phyloP scores from a whole-genome alignment of 306 rosid species.

The Vigna hirtella region DNA sequence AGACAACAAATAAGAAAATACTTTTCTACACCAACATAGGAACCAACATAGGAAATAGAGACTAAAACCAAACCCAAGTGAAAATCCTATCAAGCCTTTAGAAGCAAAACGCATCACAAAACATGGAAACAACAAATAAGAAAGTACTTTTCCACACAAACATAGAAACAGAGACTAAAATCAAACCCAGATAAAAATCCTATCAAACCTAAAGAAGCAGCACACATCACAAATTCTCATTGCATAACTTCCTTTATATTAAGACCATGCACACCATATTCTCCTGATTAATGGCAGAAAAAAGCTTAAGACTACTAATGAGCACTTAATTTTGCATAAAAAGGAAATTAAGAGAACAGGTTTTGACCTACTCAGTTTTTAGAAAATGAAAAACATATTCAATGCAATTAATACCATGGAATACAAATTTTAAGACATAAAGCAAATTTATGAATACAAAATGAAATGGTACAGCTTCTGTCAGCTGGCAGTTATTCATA shows the following conservation, averaged over 20 bases:
- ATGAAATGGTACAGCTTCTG: constrained; percentile 11
- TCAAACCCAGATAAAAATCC: background rate
- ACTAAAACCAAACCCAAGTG: background rate
- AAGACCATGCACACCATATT: background rate
- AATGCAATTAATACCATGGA: constrained; percentile 11
- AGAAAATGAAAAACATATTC: constrained; percentile 26
- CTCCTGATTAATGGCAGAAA: constrained; percentile 36
- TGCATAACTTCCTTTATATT: constrained; percentile 5
- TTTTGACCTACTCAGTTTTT: background rate
- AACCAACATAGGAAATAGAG: constrained; percentile 1
- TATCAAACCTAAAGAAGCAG: background rate
- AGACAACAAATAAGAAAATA: constrained; percentile 4
- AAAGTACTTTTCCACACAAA: constrained; percentile 4
- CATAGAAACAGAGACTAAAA: background rate
- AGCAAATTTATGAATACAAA: constrained; percentile 21
- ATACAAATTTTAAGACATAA: constrained; percentile 33
- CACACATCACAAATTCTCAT: background rate
- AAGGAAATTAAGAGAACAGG: constrained; percentile 10
- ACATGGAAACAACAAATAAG: constrained; percentile 3
- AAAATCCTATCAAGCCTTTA: constrained; percentile 1
- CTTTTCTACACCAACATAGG: background rate
- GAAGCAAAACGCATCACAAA: background rate
- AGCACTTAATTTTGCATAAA: constrained; percentile 10
- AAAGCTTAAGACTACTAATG: constrained; percentile 26
- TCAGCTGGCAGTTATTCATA: constrained; percentile 11